Evolutionary conservation across 1,284 basidiomycete genomes (phyloP), one percentile per base, ranked within the genome.

Genomic region (Gyrodon tennesseensis): DNA sequence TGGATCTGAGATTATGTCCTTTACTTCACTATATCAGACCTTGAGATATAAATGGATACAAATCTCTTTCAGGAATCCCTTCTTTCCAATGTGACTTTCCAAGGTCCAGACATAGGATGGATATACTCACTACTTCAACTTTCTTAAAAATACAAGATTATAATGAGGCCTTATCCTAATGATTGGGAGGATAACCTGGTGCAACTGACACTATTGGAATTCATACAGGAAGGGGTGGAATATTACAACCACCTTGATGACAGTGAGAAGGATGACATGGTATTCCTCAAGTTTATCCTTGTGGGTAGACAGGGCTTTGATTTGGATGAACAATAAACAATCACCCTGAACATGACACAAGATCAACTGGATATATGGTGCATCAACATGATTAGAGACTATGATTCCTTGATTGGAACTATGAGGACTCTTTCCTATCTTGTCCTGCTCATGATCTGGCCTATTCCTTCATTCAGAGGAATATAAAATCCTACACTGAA

Each of bases 251-350:
- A 23, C 8, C 3, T 25, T 1, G 46, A 2, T 19, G n/a, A 23
- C 13, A 25, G 39, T 11, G 15, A 12, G 11, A 18, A 44, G 4
- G 37, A 53, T 8, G 11, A 49, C 5, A 27, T 6, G 19, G n/a
- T n/a, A n/a, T 69, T 67, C 7, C 52, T 69, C 25, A 60, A 63
- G 19, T 69, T 69, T 2, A 1, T 67, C 21, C 61, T 69, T 3
- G 54, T 61, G 4, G 65, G 65, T n/a, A 27, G 39, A 1, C 13
- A 15, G 4, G 56, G 59, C 1, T 7, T 64, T 4, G 15, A 63
- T 1, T 7, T 51, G 1, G 34, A 56, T 0, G 8, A 40, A 3
- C 46, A 61, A n/a, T 2, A 29, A 1, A 37, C 3, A 3, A 48
- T 69, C 15, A 67, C 65, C 1, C 11, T 69, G 4, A 69, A 69